Conservation (phyloP, 495 filamentous ascomycete species). For the Amniculicola lignicola region DNA sequence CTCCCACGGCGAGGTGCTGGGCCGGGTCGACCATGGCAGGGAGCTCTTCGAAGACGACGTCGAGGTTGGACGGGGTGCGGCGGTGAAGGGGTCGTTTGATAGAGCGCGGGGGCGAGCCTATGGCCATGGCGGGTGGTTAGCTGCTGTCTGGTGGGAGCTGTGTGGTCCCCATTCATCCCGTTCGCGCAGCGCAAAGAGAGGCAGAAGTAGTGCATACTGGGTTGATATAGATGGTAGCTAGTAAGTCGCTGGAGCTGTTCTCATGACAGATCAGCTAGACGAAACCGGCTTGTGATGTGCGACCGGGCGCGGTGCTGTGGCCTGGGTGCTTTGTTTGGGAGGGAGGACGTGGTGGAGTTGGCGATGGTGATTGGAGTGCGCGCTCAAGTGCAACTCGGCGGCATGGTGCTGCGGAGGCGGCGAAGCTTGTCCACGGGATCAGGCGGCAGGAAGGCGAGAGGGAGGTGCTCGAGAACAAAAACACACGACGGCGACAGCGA, state of each 20-base stretch:
- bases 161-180: slow-evolving; percentile 8
- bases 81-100: slow-evolving; percentile 22
- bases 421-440: slow-evolving; percentile 2
- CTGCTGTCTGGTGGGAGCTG: slow-evolving; percentile 1
- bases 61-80: slow-evolving; percentile 25
- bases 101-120: slow-evolving; percentile 24
- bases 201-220: slow-evolving; percentile 7
- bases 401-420: neutral
- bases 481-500: too few species aligned
- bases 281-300: slow-evolving; percentile 5
- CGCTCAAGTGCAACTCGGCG: neutral
- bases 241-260: slow-evolving; percentile 6
- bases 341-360: slow-evolving; percentile 15
- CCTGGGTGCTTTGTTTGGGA: neutral
- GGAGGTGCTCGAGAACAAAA: too few species aligned
- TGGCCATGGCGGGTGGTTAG: slow-evolving; percentile 29
- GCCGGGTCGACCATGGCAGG: slow-evolving; percentile 36
- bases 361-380: slow-evolving; percentile 9
- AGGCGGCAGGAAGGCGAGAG: neutral
- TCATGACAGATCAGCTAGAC: slow-evolving; percentile 4
- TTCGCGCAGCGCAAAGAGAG: neutral
- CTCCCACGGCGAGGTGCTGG: slow-evolving; percentile 8
- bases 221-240: slow-evolving; percentile 6
- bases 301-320: neutral
- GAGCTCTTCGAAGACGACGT: slow-evolving; percentile 19